phyloP scores from a whole-genome alignment of 352 stramenopile genomes.

The Globisporangium yorkense region DNA sequence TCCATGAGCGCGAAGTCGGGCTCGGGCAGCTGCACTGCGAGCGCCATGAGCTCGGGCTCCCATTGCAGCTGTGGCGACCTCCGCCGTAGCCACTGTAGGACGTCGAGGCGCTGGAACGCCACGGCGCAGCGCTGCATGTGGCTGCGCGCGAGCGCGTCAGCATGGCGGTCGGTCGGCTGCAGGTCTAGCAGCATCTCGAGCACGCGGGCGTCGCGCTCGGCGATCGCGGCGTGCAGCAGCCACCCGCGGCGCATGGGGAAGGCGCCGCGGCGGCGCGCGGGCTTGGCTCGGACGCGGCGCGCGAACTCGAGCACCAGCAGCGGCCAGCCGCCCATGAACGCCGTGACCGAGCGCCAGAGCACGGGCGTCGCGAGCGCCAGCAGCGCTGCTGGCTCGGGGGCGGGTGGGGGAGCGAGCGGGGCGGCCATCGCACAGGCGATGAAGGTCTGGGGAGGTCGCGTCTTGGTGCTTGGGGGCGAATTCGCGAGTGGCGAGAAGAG shows the following conservation, averaged over 20 bases:
- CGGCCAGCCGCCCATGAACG: neutral
- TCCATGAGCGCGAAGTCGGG: slow-evolving; percentile 7
- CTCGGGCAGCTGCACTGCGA: neutral
- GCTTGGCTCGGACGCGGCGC: neutral
- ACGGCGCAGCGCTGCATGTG: slow-evolving; percentile 8
- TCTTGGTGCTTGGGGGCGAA: no score
- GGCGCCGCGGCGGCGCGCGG: neutral
- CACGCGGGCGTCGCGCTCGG: slow-evolving; percentile 2
- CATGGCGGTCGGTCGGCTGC: neutral
- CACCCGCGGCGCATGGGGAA: slow-evolving; percentile 9
- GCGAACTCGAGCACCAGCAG: slow-evolving; percentile 1
- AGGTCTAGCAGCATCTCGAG: slow-evolving; percentile 4
- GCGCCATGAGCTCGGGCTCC: slow-evolving; percentile 10
- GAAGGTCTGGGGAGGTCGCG: no score
- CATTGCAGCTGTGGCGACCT: neutral
- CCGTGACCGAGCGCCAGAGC: neutral
- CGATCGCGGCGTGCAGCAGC: slow-evolving; percentile 11
- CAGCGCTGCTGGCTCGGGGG: neutral
- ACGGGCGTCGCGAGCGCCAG: neutral
- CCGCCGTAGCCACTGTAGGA: slow-evolving; percentile 6
- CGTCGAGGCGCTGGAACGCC: slow-evolving; percentile 6
- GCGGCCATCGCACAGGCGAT: no score
- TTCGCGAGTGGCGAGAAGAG: no score
- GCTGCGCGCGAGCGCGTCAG: slow-evolving; percentile 1
- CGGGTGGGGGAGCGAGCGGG: no score